These are phyloP conservation scores for Ophiostoma himal-ulmi DNA, from an alignment of 2,329 filamentous ascomycete species.

Conservation along the genomic window DNA sequence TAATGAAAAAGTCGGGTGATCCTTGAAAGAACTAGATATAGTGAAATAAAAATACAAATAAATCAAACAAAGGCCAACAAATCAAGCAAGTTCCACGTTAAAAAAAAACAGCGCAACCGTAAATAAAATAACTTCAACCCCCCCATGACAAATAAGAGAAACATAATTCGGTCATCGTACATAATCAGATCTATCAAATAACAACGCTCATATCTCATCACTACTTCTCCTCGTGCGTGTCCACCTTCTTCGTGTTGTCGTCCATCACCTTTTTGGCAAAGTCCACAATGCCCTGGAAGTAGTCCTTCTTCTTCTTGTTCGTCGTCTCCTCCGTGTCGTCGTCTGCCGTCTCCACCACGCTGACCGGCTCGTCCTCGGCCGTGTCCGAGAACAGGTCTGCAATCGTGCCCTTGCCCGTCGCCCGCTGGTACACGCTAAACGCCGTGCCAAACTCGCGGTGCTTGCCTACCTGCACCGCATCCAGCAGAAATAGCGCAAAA, in stretches of 20 bases:
- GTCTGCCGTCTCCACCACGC: conserved; percentile 28
- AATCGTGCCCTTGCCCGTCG: conserved; percentile 46
- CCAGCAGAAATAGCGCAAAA: conserved; percentile 48
- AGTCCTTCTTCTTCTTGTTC: conserved; percentile 24
- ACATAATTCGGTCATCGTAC: too few species aligned
- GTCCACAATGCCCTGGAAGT: conserved; percentile 40
- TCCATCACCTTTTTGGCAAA: conserved; percentile 50
- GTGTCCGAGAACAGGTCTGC: conserved; percentile 43
- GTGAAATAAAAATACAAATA: too few species aligned
- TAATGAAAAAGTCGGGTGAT: too few species aligned
- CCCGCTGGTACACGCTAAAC: conserved; percentile 47
- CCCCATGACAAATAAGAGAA: too few species aligned
- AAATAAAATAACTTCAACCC: too few species aligned
- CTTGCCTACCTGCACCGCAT: conserved; percentile 48
- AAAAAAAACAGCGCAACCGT: too few species aligned
- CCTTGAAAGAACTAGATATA: too few species aligned
- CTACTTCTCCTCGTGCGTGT: conserved; percentile 32
- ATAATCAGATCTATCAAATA: not conserved
- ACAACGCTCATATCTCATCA: not conserved
- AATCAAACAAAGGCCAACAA: too few species aligned
- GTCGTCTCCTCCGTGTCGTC: conserved; percentile 20
- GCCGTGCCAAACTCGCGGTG: conserved; percentile 49
- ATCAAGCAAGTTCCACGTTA: too few species aligned
- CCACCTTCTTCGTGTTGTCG: conserved; percentile 47
- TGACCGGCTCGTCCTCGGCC: conserved; percentile 31